A percentile compares a stretch with the other conserved stretches of the same genome.
phyloP scores from a whole-genome alignment of 2,329 filamentous ascomycete species.

The Ceratocystis albifundus region DNA sequence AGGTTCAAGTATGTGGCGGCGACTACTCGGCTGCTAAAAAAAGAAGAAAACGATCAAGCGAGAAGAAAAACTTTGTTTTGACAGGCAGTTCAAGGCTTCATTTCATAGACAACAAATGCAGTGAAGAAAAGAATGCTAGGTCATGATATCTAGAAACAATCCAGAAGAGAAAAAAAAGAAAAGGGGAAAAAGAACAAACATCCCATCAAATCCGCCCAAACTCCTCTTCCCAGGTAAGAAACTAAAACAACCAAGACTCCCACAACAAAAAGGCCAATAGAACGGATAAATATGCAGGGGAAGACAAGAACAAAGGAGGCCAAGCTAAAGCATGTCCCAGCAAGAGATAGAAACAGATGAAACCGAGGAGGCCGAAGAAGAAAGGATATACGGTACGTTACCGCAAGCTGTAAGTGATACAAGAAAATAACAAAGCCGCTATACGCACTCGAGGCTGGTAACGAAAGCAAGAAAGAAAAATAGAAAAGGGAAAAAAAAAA shows the following conservation, averaged over 20 bases:
- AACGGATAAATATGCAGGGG: neutral
- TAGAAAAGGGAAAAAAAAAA: no score
- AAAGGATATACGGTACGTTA: neutral
- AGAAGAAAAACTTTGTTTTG: neutral
- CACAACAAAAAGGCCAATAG: neutral
- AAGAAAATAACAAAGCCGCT: slow-evolving; percentile 3
- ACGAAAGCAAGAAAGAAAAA: no score
- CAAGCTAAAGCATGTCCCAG: neutral
- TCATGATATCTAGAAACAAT: neutral
- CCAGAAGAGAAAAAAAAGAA: neutral
- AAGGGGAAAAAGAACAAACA: neutral
- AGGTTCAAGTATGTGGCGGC: no score
- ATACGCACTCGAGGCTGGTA: neutral
- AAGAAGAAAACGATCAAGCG: no score
- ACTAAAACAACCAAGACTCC: neutral
- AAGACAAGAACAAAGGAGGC: neutral
- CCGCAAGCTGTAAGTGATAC: neutral
- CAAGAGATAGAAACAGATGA: neutral
- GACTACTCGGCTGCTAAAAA: no score
- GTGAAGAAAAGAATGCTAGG: neutral
- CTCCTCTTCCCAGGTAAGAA: neutral
- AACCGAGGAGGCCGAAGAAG: neutral
- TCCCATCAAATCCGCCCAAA: neutral
- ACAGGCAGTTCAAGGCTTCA: neutral
- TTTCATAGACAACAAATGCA: neutral